Evolutionary conservation across 2,329 filamentous ascomycete species (phyloP).

Genomic region (Colletotrichum sublineola): DNA sequence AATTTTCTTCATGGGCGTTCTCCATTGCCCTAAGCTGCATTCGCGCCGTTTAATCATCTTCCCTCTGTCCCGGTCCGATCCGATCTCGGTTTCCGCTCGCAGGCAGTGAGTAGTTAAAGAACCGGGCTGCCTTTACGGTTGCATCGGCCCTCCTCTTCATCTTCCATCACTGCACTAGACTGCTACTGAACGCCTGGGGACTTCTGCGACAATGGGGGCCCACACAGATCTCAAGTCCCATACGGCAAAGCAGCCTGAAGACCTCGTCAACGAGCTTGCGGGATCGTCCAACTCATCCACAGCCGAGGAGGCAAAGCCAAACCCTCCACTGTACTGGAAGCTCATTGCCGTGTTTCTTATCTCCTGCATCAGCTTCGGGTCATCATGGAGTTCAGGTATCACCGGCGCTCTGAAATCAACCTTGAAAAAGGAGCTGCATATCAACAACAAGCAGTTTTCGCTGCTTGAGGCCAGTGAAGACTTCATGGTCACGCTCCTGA

Average conservation of each 20-base stretch:
- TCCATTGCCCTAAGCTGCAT: conserved; percentile 7
- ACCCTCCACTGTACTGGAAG: conserved; percentile 44
- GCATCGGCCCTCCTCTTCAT: not conserved
- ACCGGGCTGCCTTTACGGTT: not conserved
- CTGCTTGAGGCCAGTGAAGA: conserved; percentile 71
- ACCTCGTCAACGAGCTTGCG: conserved; percentile 28
- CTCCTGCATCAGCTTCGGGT: conserved; percentile 69
- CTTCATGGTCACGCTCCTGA: conserved; percentile 71
- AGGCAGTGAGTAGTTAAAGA: conserved; percentile 7
- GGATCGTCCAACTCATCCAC: conserved; percentile 15
- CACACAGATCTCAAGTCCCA: conserved; percentile 31
- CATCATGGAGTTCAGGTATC: conserved; percentile 71
- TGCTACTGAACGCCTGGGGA: conserved; percentile 8
- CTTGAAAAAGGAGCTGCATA: conserved; percentile 70
- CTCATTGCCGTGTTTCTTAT: conserved; percentile 60
- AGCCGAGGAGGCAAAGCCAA: conserved; percentile 13
- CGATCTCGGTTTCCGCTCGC: conserved; percentile 10
- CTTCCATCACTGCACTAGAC: not conserved
- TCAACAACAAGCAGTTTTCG: conserved; percentile 71
- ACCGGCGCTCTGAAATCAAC: conserved; percentile 73
- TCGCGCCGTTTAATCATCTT: conserved; percentile 5
- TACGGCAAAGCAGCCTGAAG: conserved; percentile 29
- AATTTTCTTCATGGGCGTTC: conserved; percentile 18
- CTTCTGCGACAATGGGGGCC: conserved; percentile 12
- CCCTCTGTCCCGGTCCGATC: conserved; percentile 22